These are phyloP conservation scores for Periglandula ipomoeae DNA, from an alignment of 2,329 filamentous ascomycete species.

Conservation along the genomic window DNA sequence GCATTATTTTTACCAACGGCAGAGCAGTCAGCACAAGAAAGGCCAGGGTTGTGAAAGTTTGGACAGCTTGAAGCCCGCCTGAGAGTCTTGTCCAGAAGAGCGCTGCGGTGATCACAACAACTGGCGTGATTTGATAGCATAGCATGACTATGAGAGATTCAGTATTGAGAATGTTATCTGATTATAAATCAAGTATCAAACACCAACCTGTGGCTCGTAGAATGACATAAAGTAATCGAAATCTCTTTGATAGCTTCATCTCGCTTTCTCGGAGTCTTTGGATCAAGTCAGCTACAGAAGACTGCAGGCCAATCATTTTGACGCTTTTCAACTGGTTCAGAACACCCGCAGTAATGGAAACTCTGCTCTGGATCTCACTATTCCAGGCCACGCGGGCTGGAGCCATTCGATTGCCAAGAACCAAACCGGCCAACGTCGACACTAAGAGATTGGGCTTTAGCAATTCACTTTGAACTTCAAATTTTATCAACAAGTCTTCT, in stretches of 20 bases:
- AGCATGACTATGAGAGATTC: neutral
- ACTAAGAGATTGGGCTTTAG: constrained; percentile 12
- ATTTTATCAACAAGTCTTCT: neutral
- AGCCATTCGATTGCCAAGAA: constrained; percentile 33
- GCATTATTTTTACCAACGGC: constrained; percentile 4
- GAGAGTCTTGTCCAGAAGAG: constrained; percentile 10
- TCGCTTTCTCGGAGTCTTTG: constrained; percentile 11
- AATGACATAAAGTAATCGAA: constrained; percentile 5
- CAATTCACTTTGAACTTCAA: constrained; percentile 10
- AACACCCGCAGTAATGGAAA: no score
- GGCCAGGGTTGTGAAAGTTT: constrained; percentile 10
- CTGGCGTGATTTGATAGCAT: constrained; percentile 7
- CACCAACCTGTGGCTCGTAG: constrained; percentile 8
- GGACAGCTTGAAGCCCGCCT: constrained; percentile 1
- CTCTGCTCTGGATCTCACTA: constrained; percentile 19
- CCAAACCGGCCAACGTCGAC: constrained; percentile 30
- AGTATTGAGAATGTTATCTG: neutral
- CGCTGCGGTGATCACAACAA: constrained; percentile 9
- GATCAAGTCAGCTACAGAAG: constrained; percentile 5
- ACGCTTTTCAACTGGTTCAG: constrained; percentile 25
- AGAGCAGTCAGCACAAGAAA: neutral
- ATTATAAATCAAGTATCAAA: no score
- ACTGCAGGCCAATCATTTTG: constrained; percentile 25
- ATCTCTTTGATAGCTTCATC: constrained; percentile 8
- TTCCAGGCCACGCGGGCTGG: constrained; percentile 26